Base-by-base conservation (phyloP, 768 basidiomycete species). In the Rhodotorula toruloides region DNA sequence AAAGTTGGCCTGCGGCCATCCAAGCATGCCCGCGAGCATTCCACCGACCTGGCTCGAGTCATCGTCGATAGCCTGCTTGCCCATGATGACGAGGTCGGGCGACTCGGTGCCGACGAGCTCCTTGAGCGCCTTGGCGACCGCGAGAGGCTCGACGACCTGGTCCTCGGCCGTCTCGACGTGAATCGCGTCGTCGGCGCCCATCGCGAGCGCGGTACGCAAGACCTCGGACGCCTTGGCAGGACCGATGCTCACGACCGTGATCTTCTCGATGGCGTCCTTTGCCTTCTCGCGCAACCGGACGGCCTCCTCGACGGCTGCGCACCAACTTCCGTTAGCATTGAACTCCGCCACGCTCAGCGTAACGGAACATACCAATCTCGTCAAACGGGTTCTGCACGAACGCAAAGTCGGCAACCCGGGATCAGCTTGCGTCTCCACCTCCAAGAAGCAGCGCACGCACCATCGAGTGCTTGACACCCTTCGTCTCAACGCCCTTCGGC, bases 1-100 rank as follows among this genome's bases (percentile, higher is more conserved):
- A 77, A 90, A 98, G 70, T 91, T 93, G 47, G 90, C 96, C 79
- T 98, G 94, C 16, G 87, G 84, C 89, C 92, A 96, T 25, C 85
- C 86, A 74, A 97, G 78, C 74, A 98, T 80, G 2, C 91, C 94
- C 25, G 93, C 93, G 34, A 98, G 83, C 90, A 98, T 97, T 77
- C 96, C 93, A 0, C 94, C 94, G 19, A 94, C 97, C 80, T 92
- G 87, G 9, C 90, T 89, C 11, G 90, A 83, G 77, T 99, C 96
- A 73, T 94, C 93, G 79, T 99, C 96, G 72, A 99, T 99, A 21
- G 94, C 87, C 78, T 99, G 96, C 79, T 99, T 99, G 6, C 96
- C 96, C 79, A 97, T 82, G 60, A 99, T 92, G 44, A 99, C 88
- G 61, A 98, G 72, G 74, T 98, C 94, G 14, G 89, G 82, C 59